Evolutionary conservation across 805 yeast genomes (phyloP), one percentile per base, ranked within the genome.

Genomic region (Candida coquimbonensis): DNA sequence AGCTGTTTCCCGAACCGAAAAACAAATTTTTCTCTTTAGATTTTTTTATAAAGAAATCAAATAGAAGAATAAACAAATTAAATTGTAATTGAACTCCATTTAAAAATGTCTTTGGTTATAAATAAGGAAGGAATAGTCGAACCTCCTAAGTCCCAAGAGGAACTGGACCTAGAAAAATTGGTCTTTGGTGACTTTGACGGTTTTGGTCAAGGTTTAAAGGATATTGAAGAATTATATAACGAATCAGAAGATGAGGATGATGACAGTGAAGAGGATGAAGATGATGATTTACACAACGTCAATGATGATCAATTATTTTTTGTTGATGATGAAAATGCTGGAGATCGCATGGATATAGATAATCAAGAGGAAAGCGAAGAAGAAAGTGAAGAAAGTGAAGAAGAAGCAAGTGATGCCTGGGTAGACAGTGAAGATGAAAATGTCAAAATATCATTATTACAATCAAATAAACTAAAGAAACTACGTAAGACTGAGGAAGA

Each of bases 121-220:
- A 29, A 19, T 7, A 49, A 46, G 25, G 41, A 49, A 38, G 57
- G 53, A n/a, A 46, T 54, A 32, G 51, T 43, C 2, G 46, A 48
- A 2, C 84, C 88, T 14, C 84, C 83, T 31, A 91, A 93, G 54
- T 95, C 87, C 61, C 83, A 77, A 43, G 96, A 88, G 61, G 99
- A 93, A 64, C 55, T 81, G 38, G 75, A 68, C 46, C 74, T 93
- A 42, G 96, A 90, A 51, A 85, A 78, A 62, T 72, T 87, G 13
- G 96, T 93, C 5, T 90, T 93, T 66, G 98, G 99, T 14, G 98
- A 93, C 61, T 55, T 73, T 4, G 84, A 79, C 45, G 84, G 91
- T 29, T 83, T 85, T 66, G 86, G 81, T 56, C 59, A 64, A 31
- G 83, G 81, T 49, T 69, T 87, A 58, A 79, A 74, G 46, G 73